phyloP scores from a whole-genome alignment of 495 filamentous ascomycete genomes.

The Astrocystis sublimbata region DNA sequence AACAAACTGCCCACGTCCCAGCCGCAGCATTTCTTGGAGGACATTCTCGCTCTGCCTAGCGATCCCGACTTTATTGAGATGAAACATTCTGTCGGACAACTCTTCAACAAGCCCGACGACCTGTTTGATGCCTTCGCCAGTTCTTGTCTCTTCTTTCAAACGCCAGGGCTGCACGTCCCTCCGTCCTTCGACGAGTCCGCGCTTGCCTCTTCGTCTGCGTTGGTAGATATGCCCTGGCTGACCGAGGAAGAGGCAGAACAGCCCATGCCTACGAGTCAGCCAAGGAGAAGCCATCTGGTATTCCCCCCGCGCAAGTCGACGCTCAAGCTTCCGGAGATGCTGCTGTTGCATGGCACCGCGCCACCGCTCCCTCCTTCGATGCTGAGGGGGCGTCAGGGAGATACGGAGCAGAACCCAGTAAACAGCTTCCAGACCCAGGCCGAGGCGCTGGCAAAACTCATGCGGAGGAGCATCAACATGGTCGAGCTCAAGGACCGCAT shows the following conservation, averaged over 20 bases:
- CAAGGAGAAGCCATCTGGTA: slow-evolving; percentile 29
- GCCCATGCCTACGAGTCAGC: slow-evolving; percentile 10
- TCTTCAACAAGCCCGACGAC: slow-evolving; percentile 44
- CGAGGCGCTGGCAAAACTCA: slow-evolving; percentile 32
- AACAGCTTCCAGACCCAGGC: slow-evolving; percentile 42
- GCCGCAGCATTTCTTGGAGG: neutral
- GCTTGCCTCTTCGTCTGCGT: neutral
- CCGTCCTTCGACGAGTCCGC: slow-evolving; percentile 33
- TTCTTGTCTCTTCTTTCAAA: slow-evolving; percentile 55
- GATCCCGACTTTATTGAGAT: slow-evolving; percentile 25
- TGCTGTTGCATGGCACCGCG: slow-evolving; percentile 38
- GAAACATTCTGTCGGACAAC: slow-evolving; percentile 25
- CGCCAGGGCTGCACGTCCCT: slow-evolving; percentile 41
- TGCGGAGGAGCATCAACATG: slow-evolving; percentile 41
- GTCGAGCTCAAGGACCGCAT: slow-evolving; percentile 33
- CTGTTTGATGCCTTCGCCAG: slow-evolving; percentile 58
- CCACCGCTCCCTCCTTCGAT: slow-evolving; percentile 7
- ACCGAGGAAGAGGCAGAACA: slow-evolving; percentile 6
- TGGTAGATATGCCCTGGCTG: neutral
- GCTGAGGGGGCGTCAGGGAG: slow-evolving; percentile 1
- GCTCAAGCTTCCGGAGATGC: slow-evolving; percentile 37
- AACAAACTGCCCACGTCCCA: slow-evolving; percentile 22
- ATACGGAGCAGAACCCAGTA: slow-evolving; percentile 9
- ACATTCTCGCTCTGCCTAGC: slow-evolving; percentile 19
- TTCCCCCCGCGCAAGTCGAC: slow-evolving; percentile 41